These are phyloP conservation scores for Lunasporangiospora selenospora DNA, from an alignment of 192 early-diverging fungal species.

Conservation along the genomic window DNA sequence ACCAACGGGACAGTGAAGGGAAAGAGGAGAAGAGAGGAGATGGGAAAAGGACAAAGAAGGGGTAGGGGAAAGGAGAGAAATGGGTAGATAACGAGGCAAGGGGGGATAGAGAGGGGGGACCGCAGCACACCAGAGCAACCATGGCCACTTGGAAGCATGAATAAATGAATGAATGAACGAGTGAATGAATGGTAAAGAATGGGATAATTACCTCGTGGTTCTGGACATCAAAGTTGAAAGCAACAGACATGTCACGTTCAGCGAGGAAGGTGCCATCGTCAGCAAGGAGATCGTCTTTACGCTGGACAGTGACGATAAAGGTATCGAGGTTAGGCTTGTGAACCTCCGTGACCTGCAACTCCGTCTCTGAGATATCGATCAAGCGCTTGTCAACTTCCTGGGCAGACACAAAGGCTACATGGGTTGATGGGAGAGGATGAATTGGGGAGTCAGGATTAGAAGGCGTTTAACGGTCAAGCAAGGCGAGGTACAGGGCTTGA, in stretches of 20 bases:
- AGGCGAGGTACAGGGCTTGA: background rate
- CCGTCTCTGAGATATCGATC: slow-evolving; percentile 47
- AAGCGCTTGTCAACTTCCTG: slow-evolving; percentile 44
- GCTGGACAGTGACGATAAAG: slow-evolving; percentile 62
- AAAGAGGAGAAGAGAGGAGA: no score
- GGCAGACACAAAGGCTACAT: slow-evolving; percentile 28
- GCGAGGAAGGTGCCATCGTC: slow-evolving; percentile 64
- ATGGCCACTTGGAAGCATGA: no score
- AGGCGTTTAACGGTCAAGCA: background rate
- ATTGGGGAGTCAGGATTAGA: background rate
- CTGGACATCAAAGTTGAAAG: slow-evolving; percentile 62
- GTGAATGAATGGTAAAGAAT: no score
- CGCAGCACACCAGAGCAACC: no score
- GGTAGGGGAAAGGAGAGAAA: no score
- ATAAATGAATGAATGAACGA: no score
- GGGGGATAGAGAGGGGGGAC: no score
- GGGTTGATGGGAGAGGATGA: background rate
- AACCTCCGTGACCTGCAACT: slow-evolving; percentile 41
- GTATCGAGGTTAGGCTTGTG: slow-evolving; percentile 46
- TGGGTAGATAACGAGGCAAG: no score
- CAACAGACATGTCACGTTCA: slow-evolving; percentile 62
- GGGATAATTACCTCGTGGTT: slow-evolving; percentile 57
- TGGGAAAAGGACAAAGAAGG: no score
- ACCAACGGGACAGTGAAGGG: no score
- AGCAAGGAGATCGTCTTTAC: slow-evolving; percentile 61